Base-by-base conservation (phyloP, 2,329 filamentous ascomycete species). In the Thermochaetoides dissita region DNA sequence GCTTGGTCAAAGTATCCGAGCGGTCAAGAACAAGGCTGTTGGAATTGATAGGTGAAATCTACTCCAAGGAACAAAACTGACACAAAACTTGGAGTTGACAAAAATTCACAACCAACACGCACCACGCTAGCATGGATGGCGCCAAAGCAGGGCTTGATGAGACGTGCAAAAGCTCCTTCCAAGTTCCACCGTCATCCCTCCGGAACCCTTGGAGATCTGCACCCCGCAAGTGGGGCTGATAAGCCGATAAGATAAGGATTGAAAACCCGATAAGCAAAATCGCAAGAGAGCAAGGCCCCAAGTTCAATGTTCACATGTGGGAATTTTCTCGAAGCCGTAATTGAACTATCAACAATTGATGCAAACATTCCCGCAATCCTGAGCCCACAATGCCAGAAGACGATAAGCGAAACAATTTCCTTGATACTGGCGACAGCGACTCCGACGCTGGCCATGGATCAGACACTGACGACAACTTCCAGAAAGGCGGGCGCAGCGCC, bases 321-420 rank as follows among this genome's bases (percentile, higher is more conserved):
- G 41, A 38, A 42, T 38, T 43, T 43, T 43, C 37, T 37, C 12
- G 37, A 37, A 24, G 17, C 17, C 17, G 17, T 5, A 24, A 24
- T 24, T 5, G 17, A 24, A 24, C 17, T 5, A 17, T 10, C 8
- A 10, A 12, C 6, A 31, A 37, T 10, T 7, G n/a, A n/a, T 30
- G 12, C 10, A n/a, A 33, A 7, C 6, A 34, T 30, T 36, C n/a
- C 2, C 39, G 33, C 39, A 40, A 40, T 34, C 38, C 17, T 36
- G 17, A 3, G 6, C 29, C 17, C 40, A 48, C 31, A 11, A 86
- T 87, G 81, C 61, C 78, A 1, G 66, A 74, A 24, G 17, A 24
- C 34, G 73, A 79, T 55, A 85, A 81, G 56, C 72, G 73, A 51
- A 86, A 86, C 58, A 72, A 83, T 40, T 88, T 81, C 53, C 71